Conservation (phyloP, 2,329 filamentous ascomycete species). For the Penicillium griseofulvum region DNA sequence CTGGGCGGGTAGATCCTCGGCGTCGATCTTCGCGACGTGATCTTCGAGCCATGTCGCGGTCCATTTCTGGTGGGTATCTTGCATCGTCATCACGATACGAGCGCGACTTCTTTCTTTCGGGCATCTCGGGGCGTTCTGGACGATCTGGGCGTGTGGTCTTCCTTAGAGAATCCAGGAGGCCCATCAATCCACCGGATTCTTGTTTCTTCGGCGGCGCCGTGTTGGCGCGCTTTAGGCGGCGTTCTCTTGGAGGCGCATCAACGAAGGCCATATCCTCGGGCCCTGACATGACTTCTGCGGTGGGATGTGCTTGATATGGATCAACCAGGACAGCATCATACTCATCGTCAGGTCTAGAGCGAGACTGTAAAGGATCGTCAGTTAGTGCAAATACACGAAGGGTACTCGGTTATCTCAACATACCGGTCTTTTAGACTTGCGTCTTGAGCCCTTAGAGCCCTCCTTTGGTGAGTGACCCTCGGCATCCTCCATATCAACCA, state of each 20-base stretch:
- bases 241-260: slow-evolving; percentile 49
- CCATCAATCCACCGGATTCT: slow-evolving; percentile 54
- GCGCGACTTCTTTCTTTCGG: slow-evolving; percentile 39
- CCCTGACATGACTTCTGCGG: slow-evolving; percentile 45
- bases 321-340: slow-evolving; percentile 59
- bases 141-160: slow-evolving; percentile 26
- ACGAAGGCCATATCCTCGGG: slow-evolving; percentile 54
- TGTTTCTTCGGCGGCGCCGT: slow-evolving; percentile 62
- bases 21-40: slow-evolving; percentile 37
- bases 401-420: background rate
- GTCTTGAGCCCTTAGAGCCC: slow-evolving; percentile 35
- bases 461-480: slow-evolving; percentile 32
- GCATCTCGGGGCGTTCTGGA: slow-evolving; percentile 24
- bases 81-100: slow-evolving; percentile 38
- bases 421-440: slow-evolving; percentile 42
- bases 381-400: background rate
- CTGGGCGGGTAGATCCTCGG: slow-evolving; percentile 44
- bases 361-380: slow-evolving; percentile 24
- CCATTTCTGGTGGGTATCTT: slow-evolving; percentile 34
- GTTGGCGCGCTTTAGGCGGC: slow-evolving; percentile 59
- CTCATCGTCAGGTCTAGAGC: slow-evolving; percentile 34
- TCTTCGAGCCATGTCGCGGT: slow-evolving; percentile 36
- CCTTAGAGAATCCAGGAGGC: slow-evolving; percentile 58
- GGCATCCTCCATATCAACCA: slow-evolving; percentile 53
- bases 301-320: slow-evolving; percentile 46